A percentile compares a stretch with the other conserved stretches of the same genome.
Conservation (phyloP, 2,329 filamentous ascomycete species). For the Rutstroemia sp. region DNA sequence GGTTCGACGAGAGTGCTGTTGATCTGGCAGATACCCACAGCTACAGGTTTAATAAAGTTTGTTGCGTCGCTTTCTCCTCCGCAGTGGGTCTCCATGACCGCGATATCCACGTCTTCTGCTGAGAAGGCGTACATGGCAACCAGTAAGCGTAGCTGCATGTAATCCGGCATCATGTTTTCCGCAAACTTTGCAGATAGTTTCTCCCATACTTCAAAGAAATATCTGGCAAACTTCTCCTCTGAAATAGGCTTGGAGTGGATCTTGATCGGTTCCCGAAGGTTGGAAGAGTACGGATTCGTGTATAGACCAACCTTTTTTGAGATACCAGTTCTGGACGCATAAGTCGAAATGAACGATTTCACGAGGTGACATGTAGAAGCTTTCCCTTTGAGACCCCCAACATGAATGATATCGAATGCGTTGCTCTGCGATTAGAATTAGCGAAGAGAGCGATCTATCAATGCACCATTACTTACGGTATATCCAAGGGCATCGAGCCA, state of each 20-base stretch:
- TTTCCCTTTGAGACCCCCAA: slow-evolving; percentile 67
- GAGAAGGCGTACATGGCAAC: slow-evolving; percentile 59
- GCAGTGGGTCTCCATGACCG: slow-evolving; percentile 57
- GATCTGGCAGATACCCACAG: slow-evolving; percentile 52
- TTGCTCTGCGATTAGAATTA: background rate
- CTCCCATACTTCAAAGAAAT: slow-evolving; percentile 12
- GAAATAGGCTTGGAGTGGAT: slow-evolving; percentile 49
- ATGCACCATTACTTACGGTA: background rate
- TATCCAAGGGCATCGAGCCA: slow-evolving; percentile 4
- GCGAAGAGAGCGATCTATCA: background rate
- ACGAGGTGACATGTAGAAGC: slow-evolving; percentile 62
- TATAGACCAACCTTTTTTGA: slow-evolving; percentile 46
- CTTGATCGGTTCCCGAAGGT: slow-evolving; percentile 57
- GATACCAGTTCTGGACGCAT: slow-evolving; percentile 30
- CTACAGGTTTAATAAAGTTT: slow-evolving; percentile 49
- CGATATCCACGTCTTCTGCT: slow-evolving; percentile 50
- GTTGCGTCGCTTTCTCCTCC: slow-evolving; percentile 62
- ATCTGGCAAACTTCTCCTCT: slow-evolving; percentile 45
- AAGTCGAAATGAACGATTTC: slow-evolving; percentile 49
- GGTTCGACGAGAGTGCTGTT: slow-evolving; percentile 58
- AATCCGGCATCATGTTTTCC: slow-evolving; percentile 42
- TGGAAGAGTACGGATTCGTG: slow-evolving; percentile 58
- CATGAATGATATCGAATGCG: slow-evolving; percentile 43
- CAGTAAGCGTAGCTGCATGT: slow-evolving; percentile 52
- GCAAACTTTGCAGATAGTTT: slow-evolving; percentile 28